These are phyloP conservation scores for Kwoniella shandongensis DNA, from an alignment of 768 basidiomycete genomes.

Conservation along the genomic window DNA sequence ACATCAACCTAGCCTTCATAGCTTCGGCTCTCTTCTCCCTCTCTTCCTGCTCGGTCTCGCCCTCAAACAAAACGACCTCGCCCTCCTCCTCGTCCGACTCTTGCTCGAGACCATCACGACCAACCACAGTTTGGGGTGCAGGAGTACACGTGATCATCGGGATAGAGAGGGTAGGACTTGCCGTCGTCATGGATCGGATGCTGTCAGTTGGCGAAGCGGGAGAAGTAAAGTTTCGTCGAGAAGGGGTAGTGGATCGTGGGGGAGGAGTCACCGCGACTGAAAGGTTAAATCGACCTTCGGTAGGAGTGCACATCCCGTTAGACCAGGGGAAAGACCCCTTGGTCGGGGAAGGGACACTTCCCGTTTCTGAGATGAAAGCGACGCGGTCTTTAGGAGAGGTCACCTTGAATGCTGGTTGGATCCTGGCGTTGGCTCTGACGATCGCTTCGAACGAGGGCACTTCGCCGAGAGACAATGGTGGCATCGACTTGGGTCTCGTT, in stretches of 20 bases:
- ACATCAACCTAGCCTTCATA: constrained; percentile 34
- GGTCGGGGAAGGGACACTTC: constrained; percentile 22
- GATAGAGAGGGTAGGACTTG: constrained; percentile 32
- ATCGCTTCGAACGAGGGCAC: constrained; percentile 25
- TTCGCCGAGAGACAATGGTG: constrained; percentile 19
- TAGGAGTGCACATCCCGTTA: constrained; percentile 21
- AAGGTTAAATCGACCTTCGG: constrained; percentile 17
- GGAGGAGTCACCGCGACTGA: constrained; percentile 24
- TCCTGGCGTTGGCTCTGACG: constrained; percentile 6
- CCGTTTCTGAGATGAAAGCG: neutral
- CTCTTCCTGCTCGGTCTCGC: constrained; percentile 31
- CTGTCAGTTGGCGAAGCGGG: constrained; percentile 34
- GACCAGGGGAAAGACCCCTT: constrained; percentile 20
- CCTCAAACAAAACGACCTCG: constrained; percentile 37
- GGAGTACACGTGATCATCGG: constrained; percentile 49
- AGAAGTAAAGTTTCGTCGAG: constrained; percentile 16
- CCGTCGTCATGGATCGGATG: constrained; percentile 26
- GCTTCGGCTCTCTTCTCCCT: constrained; percentile 35
- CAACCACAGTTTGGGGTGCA: constrained; percentile 19
- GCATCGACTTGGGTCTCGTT: constrained; percentile 25
- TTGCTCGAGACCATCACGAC: constrained; percentile 27
- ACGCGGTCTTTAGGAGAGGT: constrained; percentile 28
- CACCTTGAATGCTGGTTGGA: constrained; percentile 25
- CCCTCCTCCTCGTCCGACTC: constrained; percentile 39
- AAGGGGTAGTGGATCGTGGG: constrained; percentile 7